Conservation (phyloP, 352 stramenopile species). For the Phytophthora tubulina region DNA sequence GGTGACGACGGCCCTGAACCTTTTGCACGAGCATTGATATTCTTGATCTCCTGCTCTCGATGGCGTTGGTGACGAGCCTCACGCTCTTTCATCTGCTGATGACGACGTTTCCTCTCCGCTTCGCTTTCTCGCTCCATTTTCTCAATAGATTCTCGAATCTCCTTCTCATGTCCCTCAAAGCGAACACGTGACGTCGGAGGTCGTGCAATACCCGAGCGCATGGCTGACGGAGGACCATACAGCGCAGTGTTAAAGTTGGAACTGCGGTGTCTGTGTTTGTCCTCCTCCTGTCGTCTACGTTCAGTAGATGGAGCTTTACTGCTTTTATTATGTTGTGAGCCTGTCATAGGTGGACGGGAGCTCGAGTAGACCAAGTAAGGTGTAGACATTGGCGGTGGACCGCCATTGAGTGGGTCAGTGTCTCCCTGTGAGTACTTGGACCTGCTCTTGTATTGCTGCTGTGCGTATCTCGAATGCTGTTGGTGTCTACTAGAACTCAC, state of each 20-base stretch:
- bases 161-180: constrained; percentile 42
- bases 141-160: constrained; percentile 14
- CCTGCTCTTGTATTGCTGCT: constrained; percentile 59
- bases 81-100: constrained; percentile 30
- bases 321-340: constrained; percentile 29
- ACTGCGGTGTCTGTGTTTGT: constrained; percentile 13
- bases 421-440: constrained; percentile 49
- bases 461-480: constrained; percentile 35
- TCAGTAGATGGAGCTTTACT: constrained; percentile 5
- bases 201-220: constrained; percentile 29
- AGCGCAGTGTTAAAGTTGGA: constrained; percentile 12
- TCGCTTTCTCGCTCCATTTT: constrained; percentile 23
- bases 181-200: constrained; percentile 52
- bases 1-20: constrained; percentile 19
- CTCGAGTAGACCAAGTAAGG: constrained; percentile 59
- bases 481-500: neutral
- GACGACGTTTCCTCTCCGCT: constrained; percentile 31
- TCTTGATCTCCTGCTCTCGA: constrained; percentile 28
- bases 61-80: constrained; percentile 24
- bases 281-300: constrained; percentile 4
- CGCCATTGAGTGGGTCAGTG: constrained; percentile 46
- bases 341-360: constrained; percentile 26
- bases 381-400: constrained; percentile 50
- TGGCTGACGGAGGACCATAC: constrained; percentile 28
- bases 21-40: constrained; percentile 27